Percentiles rank a stretch among this genome's conserved stretches.
phyloP scores from a whole-genome alignment of 768 basidiomycete species.

The Fomitopsis pulvina region DNA sequence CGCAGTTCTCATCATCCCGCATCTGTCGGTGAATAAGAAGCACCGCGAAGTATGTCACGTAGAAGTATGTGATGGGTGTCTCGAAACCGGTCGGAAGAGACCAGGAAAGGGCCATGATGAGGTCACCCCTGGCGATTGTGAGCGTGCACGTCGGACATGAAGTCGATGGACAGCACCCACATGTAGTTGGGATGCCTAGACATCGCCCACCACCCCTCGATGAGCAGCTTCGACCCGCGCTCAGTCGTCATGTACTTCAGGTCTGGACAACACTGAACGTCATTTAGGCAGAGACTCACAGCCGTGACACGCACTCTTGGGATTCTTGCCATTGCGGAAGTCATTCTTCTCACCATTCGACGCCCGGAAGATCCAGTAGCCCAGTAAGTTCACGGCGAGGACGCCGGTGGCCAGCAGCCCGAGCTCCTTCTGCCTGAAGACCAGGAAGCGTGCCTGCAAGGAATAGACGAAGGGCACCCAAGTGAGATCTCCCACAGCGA shows the following conservation, averaged over 20 bases:
- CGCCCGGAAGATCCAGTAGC: slow-evolving; percentile 87
- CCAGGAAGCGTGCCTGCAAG: slow-evolving; percentile 91
- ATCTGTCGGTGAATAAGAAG: slow-evolving; percentile 86
- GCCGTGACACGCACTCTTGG: slow-evolving; percentile 58
- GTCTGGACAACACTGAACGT: slow-evolving; percentile 36
- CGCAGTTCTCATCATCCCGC: slow-evolving; percentile 89
- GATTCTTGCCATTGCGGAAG: slow-evolving; percentile 89
- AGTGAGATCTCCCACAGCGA: slow-evolving; percentile 82
- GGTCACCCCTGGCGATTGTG: slow-evolving; percentile 55
- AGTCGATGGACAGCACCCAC: slow-evolving; percentile 31
- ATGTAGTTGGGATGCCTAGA: slow-evolving; percentile 92
- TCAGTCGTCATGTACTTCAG: slow-evolving; percentile 74
- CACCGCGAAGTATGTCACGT: slow-evolving; percentile 81
- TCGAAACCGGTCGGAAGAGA: slow-evolving; percentile 87
- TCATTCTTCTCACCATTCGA: slow-evolving; percentile 94
- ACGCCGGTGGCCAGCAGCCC: slow-evolving; percentile 54
- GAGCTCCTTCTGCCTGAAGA: slow-evolving; percentile 79
- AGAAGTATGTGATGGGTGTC: slow-evolving; percentile 95
- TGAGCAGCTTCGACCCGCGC: slow-evolving; percentile 85
- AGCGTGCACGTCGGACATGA: neutral
- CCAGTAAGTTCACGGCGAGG: slow-evolving; percentile 56
- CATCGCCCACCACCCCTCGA: slow-evolving; percentile 95
- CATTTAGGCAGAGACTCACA: neutral
- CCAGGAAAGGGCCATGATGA: slow-evolving; percentile 90
- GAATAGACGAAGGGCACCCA: slow-evolving; percentile 96